Percentiles rank a stretch among this genome's conserved stretches.
These are phyloP conservation scores for Cydonia oblonga DNA, from an alignment of 331 rosid species.

Conservation along the genomic window DNA sequence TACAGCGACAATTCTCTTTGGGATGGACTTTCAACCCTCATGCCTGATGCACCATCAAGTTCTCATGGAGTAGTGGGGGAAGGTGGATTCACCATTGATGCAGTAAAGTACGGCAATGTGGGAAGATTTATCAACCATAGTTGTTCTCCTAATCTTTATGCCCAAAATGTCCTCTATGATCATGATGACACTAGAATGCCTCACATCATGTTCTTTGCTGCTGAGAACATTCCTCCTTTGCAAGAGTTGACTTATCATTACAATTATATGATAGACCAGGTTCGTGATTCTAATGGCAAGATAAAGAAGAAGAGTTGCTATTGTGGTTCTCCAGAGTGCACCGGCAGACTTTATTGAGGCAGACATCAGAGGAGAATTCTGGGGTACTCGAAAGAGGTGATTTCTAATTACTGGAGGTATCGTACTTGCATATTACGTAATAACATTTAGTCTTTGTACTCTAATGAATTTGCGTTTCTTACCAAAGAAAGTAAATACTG, in stretches of 20 bases:
- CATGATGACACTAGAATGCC: conserved; percentile 78
- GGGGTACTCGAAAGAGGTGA: background rate
- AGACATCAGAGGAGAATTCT: background rate
- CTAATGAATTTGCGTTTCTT: no score
- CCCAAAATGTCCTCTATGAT: conserved; percentile 78
- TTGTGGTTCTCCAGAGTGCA: conserved; percentile 69
- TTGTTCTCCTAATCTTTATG: conserved; percentile 85
- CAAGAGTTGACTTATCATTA: conserved; percentile 80
- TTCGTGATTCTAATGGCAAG: conserved; percentile 59
- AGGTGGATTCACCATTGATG: conserved; percentile 54
- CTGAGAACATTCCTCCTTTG: conserved; percentile 89
- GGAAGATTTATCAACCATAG: conserved; percentile 41
- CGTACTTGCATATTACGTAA: no score
- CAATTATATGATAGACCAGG: conserved; percentile 63
- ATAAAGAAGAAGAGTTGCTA: conserved; percentile 63
- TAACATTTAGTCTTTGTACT: no score
- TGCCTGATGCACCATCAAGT: conserved; percentile 39
- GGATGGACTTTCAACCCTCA: conserved; percentile 56
- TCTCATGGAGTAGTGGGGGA: conserved; percentile 40
- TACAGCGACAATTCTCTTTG: conserved; percentile 38
- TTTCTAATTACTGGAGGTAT: background rate
- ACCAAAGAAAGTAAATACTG: no score
- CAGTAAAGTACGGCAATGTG: conserved; percentile 23
- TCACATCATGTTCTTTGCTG: conserved; percentile 82
- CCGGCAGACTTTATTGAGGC: conserved; percentile 73